Conservation (phyloP, 192 early-diverging fungal genomes). For the Coemansia sp. region DNA sequence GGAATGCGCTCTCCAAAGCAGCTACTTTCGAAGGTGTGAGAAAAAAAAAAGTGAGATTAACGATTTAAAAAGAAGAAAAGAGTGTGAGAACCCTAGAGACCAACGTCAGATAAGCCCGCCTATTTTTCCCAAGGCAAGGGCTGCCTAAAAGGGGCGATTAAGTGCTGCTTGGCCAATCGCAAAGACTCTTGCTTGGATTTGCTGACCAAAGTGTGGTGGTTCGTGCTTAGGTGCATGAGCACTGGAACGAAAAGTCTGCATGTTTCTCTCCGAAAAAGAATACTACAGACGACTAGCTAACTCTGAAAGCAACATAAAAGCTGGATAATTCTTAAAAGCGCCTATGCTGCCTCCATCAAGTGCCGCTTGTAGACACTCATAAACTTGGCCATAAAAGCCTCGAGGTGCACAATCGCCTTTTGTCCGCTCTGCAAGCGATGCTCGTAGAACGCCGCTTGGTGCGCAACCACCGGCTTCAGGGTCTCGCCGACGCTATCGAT, state of each 20-base stretch:
- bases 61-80: conserved; percentile 9
- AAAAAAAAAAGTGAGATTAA: not conserved
- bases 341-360: conserved; percentile 36
- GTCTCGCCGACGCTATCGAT: conserved; percentile 68
- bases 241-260: too few relatives aligned
- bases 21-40: conserved; percentile 14
- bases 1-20: conserved; percentile 15
- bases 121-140: conserved; percentile 1
- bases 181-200: not conserved
- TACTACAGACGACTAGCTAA: too few relatives aligned
- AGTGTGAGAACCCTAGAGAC: not conserved
- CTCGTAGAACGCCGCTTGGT: conserved; percentile 86
- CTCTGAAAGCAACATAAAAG: not conserved
- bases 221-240: not conserved
- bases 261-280: too few relatives aligned
- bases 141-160: not conserved
- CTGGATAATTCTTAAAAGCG: not conserved
- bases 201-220: not conserved
- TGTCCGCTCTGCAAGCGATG: conserved; percentile 83
- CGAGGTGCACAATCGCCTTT: conserved; percentile 94
- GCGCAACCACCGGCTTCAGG: conserved; percentile 69
- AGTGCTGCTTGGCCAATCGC: conserved; percentile 15
- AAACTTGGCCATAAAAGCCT: conserved; percentile 89
- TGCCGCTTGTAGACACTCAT: conserved; percentile 92
- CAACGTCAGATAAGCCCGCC: not conserved